These are phyloP conservation scores for Globisporangium viniferum DNA, from an alignment of 352 stramenopile genomes.

Conservation along the genomic window DNA sequence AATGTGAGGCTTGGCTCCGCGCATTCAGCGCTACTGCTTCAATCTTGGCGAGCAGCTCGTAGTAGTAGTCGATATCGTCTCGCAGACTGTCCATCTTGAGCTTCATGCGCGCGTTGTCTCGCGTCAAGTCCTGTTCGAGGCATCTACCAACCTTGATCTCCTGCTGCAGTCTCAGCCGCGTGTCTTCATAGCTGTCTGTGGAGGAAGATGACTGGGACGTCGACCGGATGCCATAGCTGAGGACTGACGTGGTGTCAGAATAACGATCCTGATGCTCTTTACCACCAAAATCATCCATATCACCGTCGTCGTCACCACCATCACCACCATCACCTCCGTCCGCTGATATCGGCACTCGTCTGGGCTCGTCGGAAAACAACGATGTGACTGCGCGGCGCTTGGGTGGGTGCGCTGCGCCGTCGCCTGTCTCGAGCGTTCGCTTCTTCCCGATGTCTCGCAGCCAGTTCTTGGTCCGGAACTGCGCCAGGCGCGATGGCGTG, in stretches of 20 bases:
- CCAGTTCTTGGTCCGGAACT: conserved; percentile 23
- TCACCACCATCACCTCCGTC: not conserved
- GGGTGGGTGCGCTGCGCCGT: not conserved
- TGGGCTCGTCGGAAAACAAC: conserved; percentile 10
- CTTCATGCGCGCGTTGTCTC: conserved; percentile 43
- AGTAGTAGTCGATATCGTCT: conserved; percentile 57
- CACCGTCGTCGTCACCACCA: not conserved
- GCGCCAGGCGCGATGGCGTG: conserved; percentile 18
- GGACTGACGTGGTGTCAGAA: not conserved
- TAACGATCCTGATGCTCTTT: not conserved
- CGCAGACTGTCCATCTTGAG: conserved; percentile 40
- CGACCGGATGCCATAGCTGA: not conserved
- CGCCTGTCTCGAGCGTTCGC: conserved; percentile 7
- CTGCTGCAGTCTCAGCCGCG: conserved; percentile 19
- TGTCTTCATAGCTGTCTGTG: conserved; percentile 13
- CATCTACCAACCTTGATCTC: conserved; percentile 30
- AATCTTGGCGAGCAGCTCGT: conserved; percentile 39
- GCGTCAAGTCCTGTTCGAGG: conserved; percentile 39
- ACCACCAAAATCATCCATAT: not conserved
- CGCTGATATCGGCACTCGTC: not conserved
- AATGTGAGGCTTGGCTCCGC: not conserved
- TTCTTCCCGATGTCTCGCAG: conserved; percentile 15
- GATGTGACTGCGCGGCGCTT: conserved; percentile 12
- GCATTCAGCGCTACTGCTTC: conserved; percentile 11
- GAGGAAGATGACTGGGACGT: not conserved